Conservation (phyloP, 2,329 filamentous ascomycete species). For the Botryotinia convoluta region DNA sequence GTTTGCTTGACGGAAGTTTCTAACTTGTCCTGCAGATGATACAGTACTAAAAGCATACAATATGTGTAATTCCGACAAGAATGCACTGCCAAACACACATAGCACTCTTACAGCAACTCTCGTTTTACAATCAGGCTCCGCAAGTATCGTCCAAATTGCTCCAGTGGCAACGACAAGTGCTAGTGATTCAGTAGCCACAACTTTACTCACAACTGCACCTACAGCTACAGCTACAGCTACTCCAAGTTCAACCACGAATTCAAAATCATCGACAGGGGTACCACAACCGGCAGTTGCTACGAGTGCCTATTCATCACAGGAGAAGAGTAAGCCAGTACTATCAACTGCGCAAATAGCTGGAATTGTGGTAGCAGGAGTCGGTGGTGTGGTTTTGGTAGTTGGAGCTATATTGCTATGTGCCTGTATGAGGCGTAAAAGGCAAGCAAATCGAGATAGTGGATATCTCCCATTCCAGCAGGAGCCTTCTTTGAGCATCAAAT, state of each 20-base stretch:
- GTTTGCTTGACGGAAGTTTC: background rate
- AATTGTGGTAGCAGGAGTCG: conserved; percentile 54
- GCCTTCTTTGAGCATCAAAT: conserved; percentile 28
- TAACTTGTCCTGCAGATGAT: conserved; percentile 38
- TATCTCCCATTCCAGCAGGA: conserved; percentile 36
- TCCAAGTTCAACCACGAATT: conserved; percentile 22
- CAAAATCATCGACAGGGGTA: conserved; percentile 16
- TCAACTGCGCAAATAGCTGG: conserved; percentile 50
- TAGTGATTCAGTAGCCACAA: conserved; percentile 26
- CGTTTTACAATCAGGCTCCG: conserved; percentile 42
- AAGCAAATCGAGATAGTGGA: conserved; percentile 36
- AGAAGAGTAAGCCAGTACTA: conserved; percentile 23
- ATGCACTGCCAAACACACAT: conserved; percentile 57
- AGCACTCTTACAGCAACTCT: conserved; percentile 57
- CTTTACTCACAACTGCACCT: conserved; percentile 15
- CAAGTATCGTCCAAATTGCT: conserved; percentile 39
- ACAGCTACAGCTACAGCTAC: conserved; percentile 20
- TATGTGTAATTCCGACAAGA: conserved; percentile 55
- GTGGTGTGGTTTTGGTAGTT: conserved; percentile 49
- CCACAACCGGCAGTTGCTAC: conserved; percentile 23
- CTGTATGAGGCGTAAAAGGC: conserved; percentile 38
- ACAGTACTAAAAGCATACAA: conserved; percentile 50
- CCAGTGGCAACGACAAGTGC: conserved; percentile 27
- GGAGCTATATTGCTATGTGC: conserved; percentile 44
- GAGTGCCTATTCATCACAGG: conserved; percentile 13